A percentile compares a stretch with the other conserved stretches of the same genome.
Evolutionary conservation across 129 eudicot genomes (phyloP).

Genomic region (Pittosporum tobira): DNA sequence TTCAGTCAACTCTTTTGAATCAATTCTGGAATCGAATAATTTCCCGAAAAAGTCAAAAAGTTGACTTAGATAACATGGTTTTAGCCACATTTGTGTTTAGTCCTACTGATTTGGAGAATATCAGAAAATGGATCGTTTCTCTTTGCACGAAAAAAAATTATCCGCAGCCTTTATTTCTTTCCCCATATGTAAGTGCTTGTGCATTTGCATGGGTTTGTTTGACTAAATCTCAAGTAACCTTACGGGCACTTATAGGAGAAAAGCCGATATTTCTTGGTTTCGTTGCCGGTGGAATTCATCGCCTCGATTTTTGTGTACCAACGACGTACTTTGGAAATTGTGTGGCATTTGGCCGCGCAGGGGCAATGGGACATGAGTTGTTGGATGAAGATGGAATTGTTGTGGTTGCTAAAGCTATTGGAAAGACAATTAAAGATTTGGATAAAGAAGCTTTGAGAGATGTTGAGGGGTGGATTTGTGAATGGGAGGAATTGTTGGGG

Average conservation of each 20-base stretch:
- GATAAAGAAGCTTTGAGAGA: constrained; percentile 31
- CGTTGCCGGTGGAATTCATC: constrained; percentile 39
- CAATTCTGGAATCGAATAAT: constrained; percentile 22
- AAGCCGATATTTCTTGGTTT: constrained; percentile 30
- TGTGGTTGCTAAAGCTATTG: constrained; percentile 31
- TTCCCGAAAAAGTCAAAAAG: background rate
- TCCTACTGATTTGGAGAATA: constrained; percentile 20
- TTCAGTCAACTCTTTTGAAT: constrained; percentile 14
- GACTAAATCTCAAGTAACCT: constrained; percentile 7
- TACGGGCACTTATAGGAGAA: background rate
- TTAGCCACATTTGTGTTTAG: constrained; percentile 31
- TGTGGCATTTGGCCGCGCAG: constrained; percentile 38
- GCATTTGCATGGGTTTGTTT: constrained; percentile 34
- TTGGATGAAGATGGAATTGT: constrained; percentile 31
- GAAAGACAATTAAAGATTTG: constrained; percentile 29
- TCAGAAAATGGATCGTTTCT: constrained; percentile 19
- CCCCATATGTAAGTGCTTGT: constrained; percentile 31
- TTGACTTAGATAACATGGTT: constrained; percentile 12
- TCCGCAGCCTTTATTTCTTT: constrained; percentile 23
- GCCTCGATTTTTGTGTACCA: constrained; percentile 28
- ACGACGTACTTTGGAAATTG: constrained; percentile 32
- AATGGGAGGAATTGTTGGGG: constrained; percentile 24
- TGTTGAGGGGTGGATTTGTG: constrained; percentile 31
- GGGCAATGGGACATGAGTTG: constrained; percentile 13
- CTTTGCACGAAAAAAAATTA: constrained; percentile 21